Conservation (phyloP, 78 protist genomes). For the Pelomyxa schiedti region DNA sequence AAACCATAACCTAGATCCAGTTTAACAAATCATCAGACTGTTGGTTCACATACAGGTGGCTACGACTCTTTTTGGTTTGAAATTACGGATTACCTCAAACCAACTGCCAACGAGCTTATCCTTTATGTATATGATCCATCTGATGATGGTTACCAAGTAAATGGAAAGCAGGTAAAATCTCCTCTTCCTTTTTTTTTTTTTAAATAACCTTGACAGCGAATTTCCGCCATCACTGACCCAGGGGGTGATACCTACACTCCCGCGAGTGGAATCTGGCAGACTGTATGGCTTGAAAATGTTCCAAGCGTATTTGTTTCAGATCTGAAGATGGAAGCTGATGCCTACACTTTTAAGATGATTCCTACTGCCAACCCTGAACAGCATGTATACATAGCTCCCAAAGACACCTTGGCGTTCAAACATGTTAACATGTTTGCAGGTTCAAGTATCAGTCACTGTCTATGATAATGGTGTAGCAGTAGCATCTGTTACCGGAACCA, state of each 20-base stretch:
- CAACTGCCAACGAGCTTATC: neutral
- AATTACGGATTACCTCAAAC: neutral
- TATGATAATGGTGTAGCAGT: neutral
- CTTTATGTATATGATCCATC: slow-evolving; percentile 18
- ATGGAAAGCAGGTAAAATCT: too few relatives aligned
- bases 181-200: too few relatives aligned
- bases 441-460: neutral
- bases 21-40: neutral
- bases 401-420: too few relatives aligned
- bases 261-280: slow-evolving; percentile 28
- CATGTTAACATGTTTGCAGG: too few relatives aligned
- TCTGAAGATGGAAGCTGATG: neutral
- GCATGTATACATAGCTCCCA: too few relatives aligned
- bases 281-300: slow-evolving; percentile 25
- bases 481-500: slow-evolving; percentile 4
- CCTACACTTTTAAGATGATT: neutral
- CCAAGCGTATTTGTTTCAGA: neutral
- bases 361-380: neutral
- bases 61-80: slow-evolving; percentile 22
- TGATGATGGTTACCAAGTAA: too few relatives aligned
- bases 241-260: slow-evolving; percentile 35
- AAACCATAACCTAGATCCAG: neutral
- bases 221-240: neutral
- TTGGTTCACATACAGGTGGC: neutral
- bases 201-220: too few relatives aligned